Conservation (phyloP, 2,329 filamentous ascomycete species). For the Clonostachys rhizophaga region DNA sequence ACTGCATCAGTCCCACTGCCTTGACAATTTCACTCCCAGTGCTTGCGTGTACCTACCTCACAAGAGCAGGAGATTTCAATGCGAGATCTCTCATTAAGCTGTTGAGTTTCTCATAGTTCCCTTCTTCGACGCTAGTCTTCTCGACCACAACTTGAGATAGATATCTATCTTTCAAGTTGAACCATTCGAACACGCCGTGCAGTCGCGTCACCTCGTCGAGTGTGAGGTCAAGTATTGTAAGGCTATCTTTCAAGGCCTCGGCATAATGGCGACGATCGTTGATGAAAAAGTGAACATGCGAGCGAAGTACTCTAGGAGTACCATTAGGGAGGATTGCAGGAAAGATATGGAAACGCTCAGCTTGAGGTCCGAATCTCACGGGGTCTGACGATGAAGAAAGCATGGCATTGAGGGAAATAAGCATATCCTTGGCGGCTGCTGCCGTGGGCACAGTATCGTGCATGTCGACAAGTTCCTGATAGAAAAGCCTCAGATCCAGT, state of each 20-base stretch:
- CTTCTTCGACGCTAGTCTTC: slow-evolving; percentile 11
- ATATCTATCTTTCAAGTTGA: slow-evolving; percentile 14
- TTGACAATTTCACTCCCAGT: neutral
- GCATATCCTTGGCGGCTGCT: slow-evolving; percentile 12
- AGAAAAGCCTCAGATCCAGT: slow-evolving; percentile 13
- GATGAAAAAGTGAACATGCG: slow-evolving; percentile 9
- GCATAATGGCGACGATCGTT: slow-evolving; percentile 16
- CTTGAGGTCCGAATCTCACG: neutral
- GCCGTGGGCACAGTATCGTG: neutral
- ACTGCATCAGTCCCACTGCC: neutral
- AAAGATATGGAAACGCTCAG: neutral
- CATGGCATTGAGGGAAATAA: slow-evolving; percentile 17
- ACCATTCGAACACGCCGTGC: slow-evolving; percentile 18
- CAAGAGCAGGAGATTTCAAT: slow-evolving; percentile 4
- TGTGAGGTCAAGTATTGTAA: slow-evolving; percentile 20
- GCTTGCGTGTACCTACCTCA: slow-evolving; percentile 12
- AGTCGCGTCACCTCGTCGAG: slow-evolving; percentile 17
- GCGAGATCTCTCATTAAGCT: slow-evolving; percentile 11
- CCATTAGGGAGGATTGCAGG: neutral
- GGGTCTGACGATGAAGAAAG: slow-evolving; percentile 2
- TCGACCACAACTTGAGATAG: slow-evolving; percentile 18
- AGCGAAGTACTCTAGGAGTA: slow-evolving; percentile 7
- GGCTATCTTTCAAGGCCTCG: slow-evolving; percentile 10
- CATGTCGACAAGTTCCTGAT: slow-evolving; percentile 11
- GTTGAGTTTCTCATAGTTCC: slow-evolving; percentile 6